phyloP scores from a whole-genome alignment of 331 rosid species.

The Stylosanthes scabra region DNA sequence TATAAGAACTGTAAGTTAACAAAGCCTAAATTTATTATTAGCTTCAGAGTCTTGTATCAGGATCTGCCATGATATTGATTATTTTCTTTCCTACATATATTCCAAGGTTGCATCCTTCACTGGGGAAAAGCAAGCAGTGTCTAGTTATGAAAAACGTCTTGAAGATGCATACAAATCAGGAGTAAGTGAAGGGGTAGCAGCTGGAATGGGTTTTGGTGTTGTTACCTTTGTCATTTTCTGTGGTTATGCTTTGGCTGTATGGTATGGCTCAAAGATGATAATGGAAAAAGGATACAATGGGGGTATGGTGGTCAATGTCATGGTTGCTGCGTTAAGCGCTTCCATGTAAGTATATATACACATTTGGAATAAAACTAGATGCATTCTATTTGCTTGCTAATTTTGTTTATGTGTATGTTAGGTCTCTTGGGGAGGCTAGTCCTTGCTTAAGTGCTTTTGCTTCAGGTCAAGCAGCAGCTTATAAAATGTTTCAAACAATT shows the following conservation, averaged over 20 bases:
- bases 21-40: not conserved
- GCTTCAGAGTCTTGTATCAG: not conserved
- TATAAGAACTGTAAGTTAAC: conserved; percentile 72
- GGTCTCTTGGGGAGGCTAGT: conserved; percentile 84
- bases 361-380: too few relatives aligned
- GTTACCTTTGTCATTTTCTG: conserved; percentile 59
- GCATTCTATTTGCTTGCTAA: not conserved
- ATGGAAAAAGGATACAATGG: conserved; percentile 67
- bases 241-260: conserved; percentile 69
- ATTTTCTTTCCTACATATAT: not conserved
- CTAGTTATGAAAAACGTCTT: conserved; percentile 61
- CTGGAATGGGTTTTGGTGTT: conserved; percentile 64
- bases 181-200: conserved; percentile 62
- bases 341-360: conserved; percentile 60
- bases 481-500: conserved; percentile 79
- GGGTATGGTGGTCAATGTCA: conserved; percentile 69
- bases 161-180: conserved; percentile 73
- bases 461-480: conserved; percentile 88
- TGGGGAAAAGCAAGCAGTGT: conserved; percentile 74
- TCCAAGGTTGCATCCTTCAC: conserved; percentile 79
- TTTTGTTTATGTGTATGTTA: conserved; percentile 18
- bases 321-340: conserved; percentile 68
- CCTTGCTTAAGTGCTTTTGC: conserved; percentile 82
- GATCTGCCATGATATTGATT: conserved; percentile 3
- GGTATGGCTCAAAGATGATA: conserved; percentile 76